Evolutionary conservation across 2,329 filamentous ascomycete genomes (phyloP).

Genomic region (Diplodia sapinea): DNA sequence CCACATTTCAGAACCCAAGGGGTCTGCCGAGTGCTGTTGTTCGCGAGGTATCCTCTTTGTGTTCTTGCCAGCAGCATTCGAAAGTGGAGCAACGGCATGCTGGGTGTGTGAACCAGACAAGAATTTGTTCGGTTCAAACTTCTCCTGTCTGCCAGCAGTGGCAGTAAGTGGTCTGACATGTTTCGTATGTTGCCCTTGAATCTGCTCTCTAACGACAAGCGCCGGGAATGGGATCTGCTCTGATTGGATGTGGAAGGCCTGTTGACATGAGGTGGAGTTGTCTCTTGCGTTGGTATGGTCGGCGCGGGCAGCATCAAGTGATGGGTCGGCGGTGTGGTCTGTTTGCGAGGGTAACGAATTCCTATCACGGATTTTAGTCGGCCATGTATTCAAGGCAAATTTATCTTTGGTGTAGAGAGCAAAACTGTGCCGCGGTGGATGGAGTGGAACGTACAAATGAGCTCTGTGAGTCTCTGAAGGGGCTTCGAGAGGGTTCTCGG

Average conservation of each 20-base stretch:
- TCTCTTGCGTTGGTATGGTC: neutral
- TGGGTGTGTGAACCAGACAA: neutral
- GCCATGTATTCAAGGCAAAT: neutral
- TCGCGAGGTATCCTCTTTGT: neutral
- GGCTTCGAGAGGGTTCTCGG: neutral
- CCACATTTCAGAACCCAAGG: neutral
- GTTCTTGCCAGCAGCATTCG: neutral
- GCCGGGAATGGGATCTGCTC: neutral
- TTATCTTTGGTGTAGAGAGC: neutral
- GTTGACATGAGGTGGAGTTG: neutral
- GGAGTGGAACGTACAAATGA: neutral
- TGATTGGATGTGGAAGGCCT: neutral
- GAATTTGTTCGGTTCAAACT: neutral
- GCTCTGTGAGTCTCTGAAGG: neutral
- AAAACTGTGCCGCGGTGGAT: too few species aligned
- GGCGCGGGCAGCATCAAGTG: neutral
- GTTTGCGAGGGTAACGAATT: neutral
- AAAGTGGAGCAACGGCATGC: neutral
- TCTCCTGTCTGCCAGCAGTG: neutral
- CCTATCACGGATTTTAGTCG: neutral
- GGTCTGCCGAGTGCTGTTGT: neutral
- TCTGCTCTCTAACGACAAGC: neutral
- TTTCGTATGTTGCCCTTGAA: neutral
- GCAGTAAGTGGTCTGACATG: neutral
- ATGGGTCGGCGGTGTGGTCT: neutral